These are phyloP conservation scores for Chlamydomonas urium DNA, from an alignment of 139 green algal species.

Conservation along the genomic window DNA sequence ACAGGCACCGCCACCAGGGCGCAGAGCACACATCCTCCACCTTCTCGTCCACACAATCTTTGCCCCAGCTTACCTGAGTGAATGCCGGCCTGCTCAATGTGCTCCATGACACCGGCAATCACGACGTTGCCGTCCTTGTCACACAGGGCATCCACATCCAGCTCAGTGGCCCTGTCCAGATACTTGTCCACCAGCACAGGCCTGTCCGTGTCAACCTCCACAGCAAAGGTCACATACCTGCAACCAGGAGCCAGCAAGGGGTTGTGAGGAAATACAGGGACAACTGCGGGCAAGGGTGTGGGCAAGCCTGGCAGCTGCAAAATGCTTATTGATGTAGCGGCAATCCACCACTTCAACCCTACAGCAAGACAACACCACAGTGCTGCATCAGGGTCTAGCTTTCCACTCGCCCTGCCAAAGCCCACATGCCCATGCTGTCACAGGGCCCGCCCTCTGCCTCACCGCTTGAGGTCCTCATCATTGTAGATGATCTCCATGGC, in stretches of 20 bases:
- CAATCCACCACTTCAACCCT: too few relatives aligned
- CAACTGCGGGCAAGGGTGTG: neutral
- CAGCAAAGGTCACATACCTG: conserved; percentile 57
- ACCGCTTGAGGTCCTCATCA: conserved; percentile 72
- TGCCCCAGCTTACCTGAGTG: conserved; percentile 70
- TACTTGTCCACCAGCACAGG: conserved; percentile 98
- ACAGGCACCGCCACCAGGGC: neutral
- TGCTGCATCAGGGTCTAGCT: too few relatives aligned
- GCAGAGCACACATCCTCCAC: neutral
- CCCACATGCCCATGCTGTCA: too few relatives aligned
- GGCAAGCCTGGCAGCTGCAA: too few relatives aligned
- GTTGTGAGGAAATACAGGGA: neutral
- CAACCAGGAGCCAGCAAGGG: neutral
- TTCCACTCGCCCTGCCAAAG: too few relatives aligned
- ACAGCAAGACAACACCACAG: too few relatives aligned
- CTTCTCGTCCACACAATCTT: neutral
- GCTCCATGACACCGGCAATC: conserved; percentile 99
- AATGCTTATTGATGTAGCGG: too few relatives aligned
- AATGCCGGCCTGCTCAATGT: conserved; percentile 93
- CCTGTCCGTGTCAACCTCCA: conserved; percentile 85
- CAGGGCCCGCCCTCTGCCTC: too few relatives aligned
- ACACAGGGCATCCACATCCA: conserved; percentile 95
- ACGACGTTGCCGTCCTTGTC: conserved; percentile 90
- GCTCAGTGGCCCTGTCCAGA: conserved; percentile 85
- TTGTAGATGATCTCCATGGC: conserved; percentile 98